These are phyloP conservation scores for Oenanthe javanica DNA, from an alignment of 140 eudicot genomes.

Conservation along the genomic window DNA sequence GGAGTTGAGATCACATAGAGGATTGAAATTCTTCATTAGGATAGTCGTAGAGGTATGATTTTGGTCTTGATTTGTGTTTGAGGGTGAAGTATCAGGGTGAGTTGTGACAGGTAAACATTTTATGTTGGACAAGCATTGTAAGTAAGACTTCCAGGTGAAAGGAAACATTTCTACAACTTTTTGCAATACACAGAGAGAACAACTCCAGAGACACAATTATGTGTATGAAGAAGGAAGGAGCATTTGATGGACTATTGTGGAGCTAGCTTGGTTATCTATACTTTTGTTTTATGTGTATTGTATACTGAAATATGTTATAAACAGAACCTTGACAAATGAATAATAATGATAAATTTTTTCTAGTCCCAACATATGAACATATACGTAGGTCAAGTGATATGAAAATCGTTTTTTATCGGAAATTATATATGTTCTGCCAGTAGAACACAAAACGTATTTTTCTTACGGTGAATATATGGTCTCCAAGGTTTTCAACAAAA, in stretches of 20 bases:
- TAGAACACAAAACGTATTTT: too few species aligned
- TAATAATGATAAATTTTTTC: too few species aligned
- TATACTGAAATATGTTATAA: background rate
- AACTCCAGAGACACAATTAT: background rate
- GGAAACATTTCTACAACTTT: slow-evolving; percentile 22
- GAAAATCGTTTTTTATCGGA: too few species aligned
- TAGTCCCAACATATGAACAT: too few species aligned
- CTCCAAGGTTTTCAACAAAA: too few species aligned
- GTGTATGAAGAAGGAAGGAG: background rate
- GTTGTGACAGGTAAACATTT: slow-evolving; percentile 22
- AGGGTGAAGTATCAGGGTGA: slow-evolving; percentile 21
- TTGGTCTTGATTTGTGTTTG: slow-evolving; percentile 3
- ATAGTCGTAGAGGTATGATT: slow-evolving; percentile 1
- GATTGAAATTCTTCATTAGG: slow-evolving; percentile 27
- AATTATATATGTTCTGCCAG: too few species aligned
- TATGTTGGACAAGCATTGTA: slow-evolving; percentile 33
- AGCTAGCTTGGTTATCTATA: background rate
- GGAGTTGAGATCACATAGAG: slow-evolving; percentile 13
- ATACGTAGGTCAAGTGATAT: too few species aligned
- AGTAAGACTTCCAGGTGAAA: slow-evolving; percentile 29
- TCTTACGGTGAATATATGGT: too few species aligned
- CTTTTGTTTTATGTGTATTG: background rate
- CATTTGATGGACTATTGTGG: slow-evolving; percentile 12
- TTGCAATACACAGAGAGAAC: background rate
- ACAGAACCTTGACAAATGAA: too few species aligned